Evolutionary conservation across 2,329 filamentous ascomycete genomes (phyloP), one percentile per base, ranked within the genome.

Genomic region (Microdochium bolleyi): DNA sequence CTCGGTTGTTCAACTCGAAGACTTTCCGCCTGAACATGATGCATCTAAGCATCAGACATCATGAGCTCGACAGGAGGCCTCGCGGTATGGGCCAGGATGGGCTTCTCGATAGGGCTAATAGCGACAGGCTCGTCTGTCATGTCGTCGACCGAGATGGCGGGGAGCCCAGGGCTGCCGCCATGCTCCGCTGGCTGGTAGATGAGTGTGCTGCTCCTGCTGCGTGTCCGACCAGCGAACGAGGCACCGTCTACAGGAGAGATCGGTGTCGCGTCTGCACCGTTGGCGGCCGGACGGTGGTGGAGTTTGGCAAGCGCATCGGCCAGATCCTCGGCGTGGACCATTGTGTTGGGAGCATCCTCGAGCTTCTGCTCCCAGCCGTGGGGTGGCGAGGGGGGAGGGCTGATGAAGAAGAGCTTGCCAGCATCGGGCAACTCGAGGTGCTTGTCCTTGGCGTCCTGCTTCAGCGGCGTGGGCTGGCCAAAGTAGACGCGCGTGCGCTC

Each of bases 361-460:
- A 86, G 71, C 58, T 77, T 77, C 70, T 83, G 78, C 71, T 86
- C 80, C 84, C 84, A 88, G 60, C 81, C 84, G 61, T 85, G 82
- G 2, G 84, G 84, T 44, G 84, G 84, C 54, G 77, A 82, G 4
- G 84, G 84, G 9, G 84, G 84, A 25, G 84, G 84, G 50, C 80
- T 84, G 67, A 88, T 87, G 73, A 88, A 87, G 74, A 87, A 87
- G 52, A 86, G 77, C 73, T 86, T 87, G 63, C 83, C 84, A 51
- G 82, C 82, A 57, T 87, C 84, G 53, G 84, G 83, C 1, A 87
- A 77, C n/a, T 79, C 76, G 10, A 87, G 74, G 61, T 84, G 82
- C 60, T 79, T 75, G 60, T 83, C 75, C 54, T 72, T 68, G 54
- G 70, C 66, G 51, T 56, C 63, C 38, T 71, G 61, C 60, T 80